These are phyloP conservation scores for Triticum timopheevii DNA, from an alignment of 176 grass and related monocot species.

Conservation along the genomic window DNA sequence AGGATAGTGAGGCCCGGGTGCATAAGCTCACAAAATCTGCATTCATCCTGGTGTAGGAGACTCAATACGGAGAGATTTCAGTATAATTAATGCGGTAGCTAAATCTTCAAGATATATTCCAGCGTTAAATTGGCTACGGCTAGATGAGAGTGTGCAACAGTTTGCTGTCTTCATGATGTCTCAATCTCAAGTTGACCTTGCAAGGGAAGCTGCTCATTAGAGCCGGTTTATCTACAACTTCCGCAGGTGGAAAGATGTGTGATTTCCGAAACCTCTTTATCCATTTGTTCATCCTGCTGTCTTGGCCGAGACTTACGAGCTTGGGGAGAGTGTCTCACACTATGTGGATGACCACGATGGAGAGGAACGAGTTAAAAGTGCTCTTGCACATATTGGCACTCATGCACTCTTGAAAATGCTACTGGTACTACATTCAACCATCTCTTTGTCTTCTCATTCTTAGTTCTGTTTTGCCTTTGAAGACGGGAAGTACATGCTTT, in stretches of 20 bases:
- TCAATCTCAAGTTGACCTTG: conserved; percentile 98
- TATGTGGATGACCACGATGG: conserved; percentile 80
- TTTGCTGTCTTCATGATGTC: conserved; percentile 99
- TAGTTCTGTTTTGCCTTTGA: conserved; percentile 7
- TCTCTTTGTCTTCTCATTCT: no score
- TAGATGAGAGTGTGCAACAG: conserved; percentile 97
- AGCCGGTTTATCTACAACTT: conserved; percentile 99
- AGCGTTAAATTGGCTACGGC: conserved; percentile 75
- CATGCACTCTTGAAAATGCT: no score
- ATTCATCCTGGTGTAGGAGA: conserved; percentile 59
- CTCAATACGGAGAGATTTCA: conserved; percentile 90
- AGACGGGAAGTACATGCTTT: conserved; percentile 4
- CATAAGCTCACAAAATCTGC: no score
- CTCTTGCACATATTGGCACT: no score
- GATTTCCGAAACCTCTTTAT: conserved; percentile 89
- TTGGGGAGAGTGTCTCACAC: conserved; percentile 79
- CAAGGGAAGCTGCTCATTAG: conserved; percentile 93
- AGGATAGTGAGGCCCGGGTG: no score
- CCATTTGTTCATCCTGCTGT: conserved; percentile 98
- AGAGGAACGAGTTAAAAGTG: no score
- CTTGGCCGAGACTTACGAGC: conserved; percentile 89
- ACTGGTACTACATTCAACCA: no score
- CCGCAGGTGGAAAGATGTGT: conserved; percentile 93
- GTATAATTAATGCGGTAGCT: conserved; percentile 72
- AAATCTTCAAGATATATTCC: conserved; percentile 88